phyloP scores from a whole-genome alignment of 306 rosid species.

The Trifolium dubium region DNA sequence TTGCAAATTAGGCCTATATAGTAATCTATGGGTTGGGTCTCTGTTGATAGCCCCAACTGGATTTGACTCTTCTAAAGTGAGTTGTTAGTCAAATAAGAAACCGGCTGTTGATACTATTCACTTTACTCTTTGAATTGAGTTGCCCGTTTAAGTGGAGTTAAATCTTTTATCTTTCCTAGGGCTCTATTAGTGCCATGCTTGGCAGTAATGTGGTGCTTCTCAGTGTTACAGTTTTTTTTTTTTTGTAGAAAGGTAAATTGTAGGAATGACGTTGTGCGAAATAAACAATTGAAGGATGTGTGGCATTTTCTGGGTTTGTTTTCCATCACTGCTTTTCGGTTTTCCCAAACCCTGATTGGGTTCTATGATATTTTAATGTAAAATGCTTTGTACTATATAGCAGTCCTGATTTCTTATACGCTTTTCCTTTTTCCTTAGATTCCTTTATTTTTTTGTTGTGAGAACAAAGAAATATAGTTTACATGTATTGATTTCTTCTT shows the following conservation, averaged over 20 bases:
- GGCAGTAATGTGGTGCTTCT: neutral
- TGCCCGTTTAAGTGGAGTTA: neutral
- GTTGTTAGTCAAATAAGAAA: neutral
- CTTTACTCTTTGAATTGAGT: neutral
- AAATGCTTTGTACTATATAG: neutral
- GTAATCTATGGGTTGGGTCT: neutral
- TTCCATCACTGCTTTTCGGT: neutral
- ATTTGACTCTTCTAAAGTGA: neutral
- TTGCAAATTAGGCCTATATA: neutral
- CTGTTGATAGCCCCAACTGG: neutral
- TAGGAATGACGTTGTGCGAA: neutral
- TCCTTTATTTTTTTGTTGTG: neutral
- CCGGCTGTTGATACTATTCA: neutral
- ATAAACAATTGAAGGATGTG: neutral
- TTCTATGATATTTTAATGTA: neutral
- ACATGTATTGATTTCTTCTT: conserved; percentile 51
- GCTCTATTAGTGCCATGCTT: neutral
- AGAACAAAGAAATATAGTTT: conserved; percentile 38
- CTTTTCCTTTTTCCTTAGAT: neutral
- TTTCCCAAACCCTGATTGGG: neutral
- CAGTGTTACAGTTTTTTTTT: neutral
- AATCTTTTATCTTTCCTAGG: neutral
- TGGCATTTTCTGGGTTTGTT: conserved; percentile 11
- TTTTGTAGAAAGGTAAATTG: neutral
- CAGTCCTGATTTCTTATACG: neutral